These are phyloP conservation scores for Stephanodiscus minutulus DNA, from an alignment of 108 stramenopile genomes.

Conservation along the genomic window DNA sequence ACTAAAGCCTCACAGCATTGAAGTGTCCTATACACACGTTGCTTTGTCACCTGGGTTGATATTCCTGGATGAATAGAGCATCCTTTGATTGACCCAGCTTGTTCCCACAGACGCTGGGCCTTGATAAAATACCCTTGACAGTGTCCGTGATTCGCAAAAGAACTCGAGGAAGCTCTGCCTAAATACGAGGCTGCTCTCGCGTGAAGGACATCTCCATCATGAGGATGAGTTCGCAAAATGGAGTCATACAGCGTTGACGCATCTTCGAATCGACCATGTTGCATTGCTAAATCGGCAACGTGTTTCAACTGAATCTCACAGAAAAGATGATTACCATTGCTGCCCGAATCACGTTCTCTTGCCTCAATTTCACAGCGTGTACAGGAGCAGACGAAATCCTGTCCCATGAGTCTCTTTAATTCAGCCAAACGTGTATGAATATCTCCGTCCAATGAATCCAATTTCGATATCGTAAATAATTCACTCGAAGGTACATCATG, in stretches of 20 bases:
- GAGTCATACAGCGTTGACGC: constrained; percentile 53
- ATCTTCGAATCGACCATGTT: constrained; percentile 54
- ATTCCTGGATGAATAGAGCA: constrained; percentile 56
- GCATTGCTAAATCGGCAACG: constrained; percentile 67
- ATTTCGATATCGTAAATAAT: constrained; percentile 26
- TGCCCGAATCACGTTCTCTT: background rate
- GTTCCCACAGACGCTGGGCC: constrained; percentile 72
- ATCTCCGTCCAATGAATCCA: constrained; percentile 23
- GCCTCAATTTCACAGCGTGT: constrained; percentile 44
- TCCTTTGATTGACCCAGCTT: constrained; percentile 37
- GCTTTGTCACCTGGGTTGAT: constrained; percentile 59
- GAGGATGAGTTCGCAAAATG: constrained; percentile 28
- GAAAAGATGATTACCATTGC: constrained; percentile 3
- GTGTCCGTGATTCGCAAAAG: constrained; percentile 57
- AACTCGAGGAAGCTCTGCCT: constrained; percentile 26
- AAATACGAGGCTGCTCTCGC: constrained; percentile 43
- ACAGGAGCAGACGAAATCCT: constrained; percentile 44
- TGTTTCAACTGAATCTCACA: constrained; percentile 24
- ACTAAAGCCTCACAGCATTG: constrained; percentile 5
- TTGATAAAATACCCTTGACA: constrained; percentile 52
- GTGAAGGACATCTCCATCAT: constrained; percentile 46
- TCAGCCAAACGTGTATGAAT: constrained; percentile 17
- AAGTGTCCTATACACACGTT: constrained; percentile 51
- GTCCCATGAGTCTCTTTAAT: constrained; percentile 35
- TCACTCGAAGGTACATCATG: constrained; percentile 32